Conservation (phyloP, 306 rosid genomes). For the Quercus ilex region DNA sequence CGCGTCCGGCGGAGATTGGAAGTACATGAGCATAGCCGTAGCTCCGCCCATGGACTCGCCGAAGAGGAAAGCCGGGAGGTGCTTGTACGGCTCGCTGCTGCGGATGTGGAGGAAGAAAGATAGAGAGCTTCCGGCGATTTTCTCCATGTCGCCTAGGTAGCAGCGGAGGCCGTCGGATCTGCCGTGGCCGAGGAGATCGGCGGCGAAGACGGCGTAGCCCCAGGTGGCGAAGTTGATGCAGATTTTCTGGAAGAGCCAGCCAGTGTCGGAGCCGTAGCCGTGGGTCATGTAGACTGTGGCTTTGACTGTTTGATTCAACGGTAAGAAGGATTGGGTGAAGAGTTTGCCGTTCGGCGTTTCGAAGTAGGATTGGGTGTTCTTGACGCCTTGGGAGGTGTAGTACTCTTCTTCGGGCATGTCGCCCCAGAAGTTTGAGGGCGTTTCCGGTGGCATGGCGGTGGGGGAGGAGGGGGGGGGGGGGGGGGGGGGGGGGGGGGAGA, state of each 20-base stretch:
- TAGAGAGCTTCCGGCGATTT: conserved; percentile 66
- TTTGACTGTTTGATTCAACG: conserved; percentile 41
- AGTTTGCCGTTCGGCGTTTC: conserved; percentile 66
- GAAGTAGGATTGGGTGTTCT: conserved; percentile 66
- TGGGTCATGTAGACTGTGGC: conserved; percentile 86
- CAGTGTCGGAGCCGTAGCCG: conserved; percentile 98
- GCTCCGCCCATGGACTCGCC: conserved; percentile 96
- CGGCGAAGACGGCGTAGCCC: conserved; percentile 97
- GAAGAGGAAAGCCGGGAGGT: conserved; percentile 81
- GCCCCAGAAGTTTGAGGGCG: conserved; percentile 83
- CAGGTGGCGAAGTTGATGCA: conserved; percentile 74
- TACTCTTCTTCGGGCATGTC: conserved; percentile 70
- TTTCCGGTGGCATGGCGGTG: conserved; percentile 24
- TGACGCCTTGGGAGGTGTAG: conserved; percentile 80
- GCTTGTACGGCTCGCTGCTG: conserved; percentile 37
- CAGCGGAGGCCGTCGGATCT: conserved; percentile 86
- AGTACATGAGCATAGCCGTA: conserved; percentile 72
- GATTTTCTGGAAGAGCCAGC: conserved; percentile 94
- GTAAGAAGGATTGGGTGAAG: conserved; percentile 78
- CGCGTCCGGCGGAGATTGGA: conserved; percentile 63
- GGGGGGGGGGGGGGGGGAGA: neutral
- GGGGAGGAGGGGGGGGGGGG: too few species aligned
- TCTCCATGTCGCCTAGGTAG: conserved; percentile 89
- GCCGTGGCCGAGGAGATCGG: conserved; percentile 92
- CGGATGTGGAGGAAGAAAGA: conserved; percentile 67